Conservation (phyloP, 176 grass and related monocot genomes). For the Bromus sterilis region DNA sequence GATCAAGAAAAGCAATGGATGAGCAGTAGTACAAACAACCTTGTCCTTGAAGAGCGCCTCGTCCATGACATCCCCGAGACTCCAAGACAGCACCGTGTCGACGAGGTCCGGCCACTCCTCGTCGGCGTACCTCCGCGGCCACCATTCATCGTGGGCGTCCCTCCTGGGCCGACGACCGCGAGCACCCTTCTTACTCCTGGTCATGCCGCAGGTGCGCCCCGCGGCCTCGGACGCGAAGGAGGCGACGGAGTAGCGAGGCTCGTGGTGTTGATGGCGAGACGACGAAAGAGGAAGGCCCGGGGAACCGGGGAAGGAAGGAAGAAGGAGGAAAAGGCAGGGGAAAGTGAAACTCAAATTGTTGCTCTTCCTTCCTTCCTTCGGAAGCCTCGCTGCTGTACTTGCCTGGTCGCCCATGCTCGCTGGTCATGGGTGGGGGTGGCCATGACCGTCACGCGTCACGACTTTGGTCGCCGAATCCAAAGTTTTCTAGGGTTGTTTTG, state of each 20-base stretch:
- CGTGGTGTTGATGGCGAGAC: background rate
- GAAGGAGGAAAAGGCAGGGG: background rate
- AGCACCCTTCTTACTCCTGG: background rate
- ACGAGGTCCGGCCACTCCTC: constrained; percentile 34
- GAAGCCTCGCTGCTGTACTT: background rate
- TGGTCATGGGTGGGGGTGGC: background rate
- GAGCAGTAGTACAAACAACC: background rate
- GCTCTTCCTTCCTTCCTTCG: background rate
- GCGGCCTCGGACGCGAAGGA: background rate
- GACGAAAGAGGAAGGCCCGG: background rate
- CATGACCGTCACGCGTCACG: background rate
- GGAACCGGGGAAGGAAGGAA: background rate
- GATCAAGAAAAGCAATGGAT: background rate
- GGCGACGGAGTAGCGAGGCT: background rate
- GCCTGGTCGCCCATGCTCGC: background rate
- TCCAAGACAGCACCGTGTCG: constrained; percentile 52
- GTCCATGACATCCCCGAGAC: constrained; percentile 45
- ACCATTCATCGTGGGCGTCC: background rate
- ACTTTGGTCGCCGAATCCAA: background rate
- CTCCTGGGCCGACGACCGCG: background rate
- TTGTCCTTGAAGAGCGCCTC: constrained; percentile 57
- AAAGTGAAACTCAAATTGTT: background rate
- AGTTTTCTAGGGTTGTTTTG: too few species aligned
- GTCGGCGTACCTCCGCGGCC: background rate
- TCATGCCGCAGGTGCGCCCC: constrained; percentile 18